Evolutionary conservation across 352 stramenopile genomes (phyloP).

Genomic region (Globisporangium recalcitrans): DNA sequence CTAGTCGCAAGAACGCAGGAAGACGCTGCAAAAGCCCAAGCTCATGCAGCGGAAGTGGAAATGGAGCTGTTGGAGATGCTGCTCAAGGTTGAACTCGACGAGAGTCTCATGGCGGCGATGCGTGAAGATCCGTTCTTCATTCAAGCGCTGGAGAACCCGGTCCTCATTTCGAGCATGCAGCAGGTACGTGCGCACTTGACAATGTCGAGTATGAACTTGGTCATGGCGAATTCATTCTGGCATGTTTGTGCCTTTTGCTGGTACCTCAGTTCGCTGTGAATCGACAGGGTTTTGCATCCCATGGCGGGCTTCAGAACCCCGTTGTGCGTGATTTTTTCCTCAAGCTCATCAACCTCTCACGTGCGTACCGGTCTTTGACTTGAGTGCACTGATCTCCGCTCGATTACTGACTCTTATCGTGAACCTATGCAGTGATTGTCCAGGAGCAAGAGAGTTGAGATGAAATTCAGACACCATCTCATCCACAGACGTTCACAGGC

Average conservation of each 20-base stretch:
- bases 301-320: conserved; percentile 27
- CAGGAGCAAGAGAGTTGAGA: conserved; percentile 16
- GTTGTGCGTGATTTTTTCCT: conserved; percentile 54
- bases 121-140: conserved; percentile 53
- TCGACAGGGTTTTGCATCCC: conserved; percentile 34
- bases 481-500: not conserved
- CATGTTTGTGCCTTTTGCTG: conserved; percentile 1
- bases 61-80: conserved; percentile 39
- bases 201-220: not conserved
- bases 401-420: conserved; percentile 1
- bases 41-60: conserved; percentile 13
- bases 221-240: not conserved
- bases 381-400: not conserved
- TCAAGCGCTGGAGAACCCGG: conserved; percentile 38
- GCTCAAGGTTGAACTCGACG: conserved; percentile 39
- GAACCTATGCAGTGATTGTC: not conserved
- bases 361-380: conserved; percentile 19
- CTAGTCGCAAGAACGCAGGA: conserved; percentile 3
- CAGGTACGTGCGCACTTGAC: conserved; percentile 34
- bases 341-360: conserved; percentile 57
- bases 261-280: conserved; percentile 47
- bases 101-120: conserved; percentile 53
- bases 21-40: not conserved
- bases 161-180: conserved; percentile 55
- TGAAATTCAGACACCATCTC: not conserved